phyloP scores from a whole-genome alignment of 2,329 filamentous ascomycete species.

The Delphinella strobiligena region DNA sequence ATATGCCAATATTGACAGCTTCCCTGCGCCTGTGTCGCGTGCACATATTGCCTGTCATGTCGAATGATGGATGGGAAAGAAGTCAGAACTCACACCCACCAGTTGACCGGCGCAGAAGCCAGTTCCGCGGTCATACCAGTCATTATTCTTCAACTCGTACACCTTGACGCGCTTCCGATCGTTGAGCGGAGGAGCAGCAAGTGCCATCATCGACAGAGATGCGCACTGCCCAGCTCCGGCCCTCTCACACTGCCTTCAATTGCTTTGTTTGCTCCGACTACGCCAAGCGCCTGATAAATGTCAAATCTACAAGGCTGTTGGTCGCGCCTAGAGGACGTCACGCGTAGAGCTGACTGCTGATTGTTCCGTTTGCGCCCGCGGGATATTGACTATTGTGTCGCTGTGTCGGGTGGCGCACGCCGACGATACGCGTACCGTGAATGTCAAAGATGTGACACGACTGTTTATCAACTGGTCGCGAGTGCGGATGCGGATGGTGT shows the following conservation, averaged over 20 bases:
- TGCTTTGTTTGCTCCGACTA: too few species aligned
- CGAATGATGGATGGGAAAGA: too few species aligned
- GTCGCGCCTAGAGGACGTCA: not conserved
- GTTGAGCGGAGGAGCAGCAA: constrained; percentile 20
- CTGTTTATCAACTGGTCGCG: not conserved
- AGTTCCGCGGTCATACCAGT: constrained; percentile 97
- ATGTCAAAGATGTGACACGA: not conserved
- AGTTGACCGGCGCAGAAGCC: constrained; percentile 82
- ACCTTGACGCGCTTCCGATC: constrained; percentile 75
- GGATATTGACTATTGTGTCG: not conserved
- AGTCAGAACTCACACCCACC: constrained; percentile 48
- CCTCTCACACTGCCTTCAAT: not conserved
- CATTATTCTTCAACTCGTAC: constrained; percentile 95
- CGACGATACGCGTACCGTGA: not conserved
- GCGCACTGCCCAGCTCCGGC: constrained; percentile 8
- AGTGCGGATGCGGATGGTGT: too few species aligned
- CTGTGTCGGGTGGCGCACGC: not conserved
- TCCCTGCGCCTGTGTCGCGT: too few species aligned
- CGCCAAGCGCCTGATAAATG: not conserved
- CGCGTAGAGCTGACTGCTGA: not conserved
- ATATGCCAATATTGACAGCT: too few species aligned
- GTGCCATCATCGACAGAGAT: constrained; percentile 9
- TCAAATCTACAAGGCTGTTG: too few species aligned
- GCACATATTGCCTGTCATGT: too few species aligned
- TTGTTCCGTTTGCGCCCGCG: not conserved